These are phyloP conservation scores for Fusarium buharicum DNA, from an alignment of 2,329 filamentous ascomycete species.

Conservation along the genomic window DNA sequence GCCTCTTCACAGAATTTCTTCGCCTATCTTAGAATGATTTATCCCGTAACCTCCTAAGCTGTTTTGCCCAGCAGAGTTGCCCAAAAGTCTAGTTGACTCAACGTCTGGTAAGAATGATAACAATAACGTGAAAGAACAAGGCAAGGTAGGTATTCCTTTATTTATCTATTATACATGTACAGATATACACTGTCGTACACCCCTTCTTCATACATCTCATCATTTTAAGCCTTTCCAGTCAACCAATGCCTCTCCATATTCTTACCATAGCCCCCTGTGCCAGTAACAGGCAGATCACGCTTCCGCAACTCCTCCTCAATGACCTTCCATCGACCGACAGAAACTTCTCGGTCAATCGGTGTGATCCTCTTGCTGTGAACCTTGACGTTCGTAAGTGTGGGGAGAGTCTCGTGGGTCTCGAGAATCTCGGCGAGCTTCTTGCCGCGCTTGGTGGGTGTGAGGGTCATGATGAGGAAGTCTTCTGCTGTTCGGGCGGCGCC, in stretches of 20 bases:
- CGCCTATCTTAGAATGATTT: too few species aligned
- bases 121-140: constrained; percentile 14
- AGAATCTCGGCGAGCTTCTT: constrained; percentile 73
- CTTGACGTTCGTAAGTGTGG: constrained; percentile 73
- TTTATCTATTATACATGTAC: constrained; percentile 48
- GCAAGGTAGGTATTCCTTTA: constrained; percentile 34
- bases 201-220: constrained; percentile 23
- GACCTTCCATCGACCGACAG: constrained; percentile 80
- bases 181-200: constrained; percentile 47
- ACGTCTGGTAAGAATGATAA: background rate
- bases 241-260: constrained; percentile 58
- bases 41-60: too few species aligned
- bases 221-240: constrained; percentile 51
- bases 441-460: constrained; percentile 65
- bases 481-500: constrained; percentile 63
- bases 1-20: too few species aligned
- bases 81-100: too few species aligned
- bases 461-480: constrained; percentile 64
- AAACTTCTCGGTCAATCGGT: constrained; percentile 75
- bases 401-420: constrained; percentile 57
- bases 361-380: constrained; percentile 73
- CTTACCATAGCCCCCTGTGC: constrained; percentile 54
- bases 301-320: constrained; percentile 76
- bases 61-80: too few species aligned
- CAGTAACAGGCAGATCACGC: constrained; percentile 68